Evolutionary conservation across 129 eudicot species (phyloP), one percentile per base, ranked within the genome.

Genomic region (Logfia minima): DNA sequence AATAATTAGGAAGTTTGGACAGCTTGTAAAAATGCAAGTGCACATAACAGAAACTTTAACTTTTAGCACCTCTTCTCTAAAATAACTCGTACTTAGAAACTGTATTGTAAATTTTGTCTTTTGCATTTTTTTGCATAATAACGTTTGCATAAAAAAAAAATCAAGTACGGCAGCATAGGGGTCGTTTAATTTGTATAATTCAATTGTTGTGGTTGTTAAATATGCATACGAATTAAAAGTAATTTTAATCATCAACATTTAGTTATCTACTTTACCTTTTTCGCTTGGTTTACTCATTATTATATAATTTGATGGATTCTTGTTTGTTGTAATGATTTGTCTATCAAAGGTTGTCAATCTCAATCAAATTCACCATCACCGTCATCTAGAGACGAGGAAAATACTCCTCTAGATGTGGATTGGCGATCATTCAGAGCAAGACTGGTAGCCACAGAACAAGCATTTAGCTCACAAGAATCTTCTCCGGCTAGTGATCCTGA

Each of bases 361-460:
- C 79, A 68, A 14, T 81, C 84, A 43, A 81, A 81, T 68, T 81
- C 76, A 8, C 83, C 84, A n/a, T 79, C 94, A 26, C 78, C 79
- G 16, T 83, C 90, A 4, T 80, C 92, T 24, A 72, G 74, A 59
- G 91, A 93, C 5, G 96, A 89, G 22, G 84, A 76, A 3, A 85
- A 74, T 21, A 86, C 82, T 23, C 59, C 29, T 6, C 24, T 61
- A n/a, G 83, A 80, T 65, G 76, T 87, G 6, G 98, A 94, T 75
- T 94, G 98, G 98, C 83, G 98, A 76, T 84, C 97, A 65, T 91
- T 91, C 41, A 75, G 98, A 76, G 98, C 98, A 51, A 86, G 84
- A 53, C 83, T 94, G 28, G 91, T 94, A 0, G 98, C 96, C 11
- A 81, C 84, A 35, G 97, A 91, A 79, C 82, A 75, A 61, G 68